A percentile compares a stretch with the other conserved stretches of the same genome.
Evolutionary conservation across 2,329 filamentous ascomycete genomes (phyloP).

Genomic region (Fusarium longipes): DNA sequence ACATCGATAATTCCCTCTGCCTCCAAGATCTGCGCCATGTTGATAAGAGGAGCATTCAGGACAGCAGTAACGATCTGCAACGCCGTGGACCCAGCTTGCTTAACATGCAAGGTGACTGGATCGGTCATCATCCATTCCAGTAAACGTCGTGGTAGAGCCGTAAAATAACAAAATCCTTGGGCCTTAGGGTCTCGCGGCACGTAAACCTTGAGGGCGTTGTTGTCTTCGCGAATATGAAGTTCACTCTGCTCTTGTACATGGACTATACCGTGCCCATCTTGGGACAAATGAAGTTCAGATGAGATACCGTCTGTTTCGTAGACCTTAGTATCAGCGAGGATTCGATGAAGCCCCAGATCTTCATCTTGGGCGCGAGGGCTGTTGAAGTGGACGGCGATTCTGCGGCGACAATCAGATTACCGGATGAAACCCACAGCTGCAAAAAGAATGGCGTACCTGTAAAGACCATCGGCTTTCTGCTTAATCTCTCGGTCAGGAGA

Average conservation of each 20-base stretch:
- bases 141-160: conserved; percentile 44
- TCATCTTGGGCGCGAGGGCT: conserved; percentile 29
- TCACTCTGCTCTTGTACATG: conserved; percentile 37
- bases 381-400: conserved; percentile 40
- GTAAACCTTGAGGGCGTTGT: conserved; percentile 44
- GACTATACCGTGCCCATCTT: conserved; percentile 39
- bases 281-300: conserved; percentile 43
- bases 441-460: conserved; percentile 43
- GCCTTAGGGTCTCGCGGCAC: conserved; percentile 45
- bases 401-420: not conserved
- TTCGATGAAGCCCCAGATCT: conserved; percentile 20
- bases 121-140: conserved; percentile 53
- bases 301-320: conserved; percentile 50
- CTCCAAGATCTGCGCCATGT: conserved; percentile 32
- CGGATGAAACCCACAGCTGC: rapidly evolving
- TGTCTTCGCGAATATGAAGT: conserved; percentile 48
- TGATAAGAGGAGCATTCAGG: conserved; percentile 34
- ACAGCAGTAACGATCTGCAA: conserved; percentile 25
- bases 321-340: conserved; percentile 31
- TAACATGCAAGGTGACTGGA: conserved; percentile 16
- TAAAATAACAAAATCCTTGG: conserved; percentile 48
- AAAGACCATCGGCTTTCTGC: conserved; percentile 48
- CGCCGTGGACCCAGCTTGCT: not conserved
- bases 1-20: conserved; percentile 38
- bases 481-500: conserved; percentile 44